Conservation (phyloP, 2,329 filamentous ascomycete species). For the Trichoderma sp. region DNA sequence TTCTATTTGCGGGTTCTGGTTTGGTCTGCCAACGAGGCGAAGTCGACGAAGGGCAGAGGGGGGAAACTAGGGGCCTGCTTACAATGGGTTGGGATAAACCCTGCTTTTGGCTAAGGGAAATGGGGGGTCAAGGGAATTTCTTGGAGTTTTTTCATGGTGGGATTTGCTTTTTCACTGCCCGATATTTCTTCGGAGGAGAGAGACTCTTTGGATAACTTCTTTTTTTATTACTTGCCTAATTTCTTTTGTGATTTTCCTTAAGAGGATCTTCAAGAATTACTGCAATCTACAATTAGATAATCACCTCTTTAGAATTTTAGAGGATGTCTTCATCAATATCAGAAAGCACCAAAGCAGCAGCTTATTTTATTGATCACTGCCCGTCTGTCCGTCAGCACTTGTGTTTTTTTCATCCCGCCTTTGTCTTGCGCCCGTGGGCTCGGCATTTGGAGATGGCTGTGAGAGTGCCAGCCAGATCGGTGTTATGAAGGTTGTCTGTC, state of each 20-base stretch:
- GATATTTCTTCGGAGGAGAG: background rate
- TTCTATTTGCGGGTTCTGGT: slow-evolving; percentile 9
- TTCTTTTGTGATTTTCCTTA: background rate
- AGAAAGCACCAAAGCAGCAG: background rate
- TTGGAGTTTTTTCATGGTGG: slow-evolving; percentile 8
- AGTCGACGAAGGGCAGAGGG: slow-evolving; percentile 1
- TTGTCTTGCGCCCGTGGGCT: background rate
- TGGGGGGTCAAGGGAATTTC: background rate
- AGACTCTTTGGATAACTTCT: background rate
- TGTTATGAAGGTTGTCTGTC: background rate
- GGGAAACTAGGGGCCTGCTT: slow-evolving; percentile 1
- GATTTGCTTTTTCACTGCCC: background rate
- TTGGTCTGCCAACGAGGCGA: slow-evolving; percentile 15
- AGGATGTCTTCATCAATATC: background rate
- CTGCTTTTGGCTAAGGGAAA: background rate
- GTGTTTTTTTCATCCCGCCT: background rate
- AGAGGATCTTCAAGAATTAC: background rate
- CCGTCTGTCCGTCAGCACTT: background rate
- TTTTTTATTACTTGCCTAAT: background rate
- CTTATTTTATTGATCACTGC: background rate
- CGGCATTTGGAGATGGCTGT: background rate
- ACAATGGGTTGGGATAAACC: slow-evolving; percentile 8
- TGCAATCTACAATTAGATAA: slow-evolving; percentile 4
- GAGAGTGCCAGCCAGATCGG: background rate
- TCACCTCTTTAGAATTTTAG: background rate